These are phyloP conservation scores for Coprinellus micaceus DNA, from an alignment of 768 basidiomycete species.

Conservation along the genomic window DNA sequence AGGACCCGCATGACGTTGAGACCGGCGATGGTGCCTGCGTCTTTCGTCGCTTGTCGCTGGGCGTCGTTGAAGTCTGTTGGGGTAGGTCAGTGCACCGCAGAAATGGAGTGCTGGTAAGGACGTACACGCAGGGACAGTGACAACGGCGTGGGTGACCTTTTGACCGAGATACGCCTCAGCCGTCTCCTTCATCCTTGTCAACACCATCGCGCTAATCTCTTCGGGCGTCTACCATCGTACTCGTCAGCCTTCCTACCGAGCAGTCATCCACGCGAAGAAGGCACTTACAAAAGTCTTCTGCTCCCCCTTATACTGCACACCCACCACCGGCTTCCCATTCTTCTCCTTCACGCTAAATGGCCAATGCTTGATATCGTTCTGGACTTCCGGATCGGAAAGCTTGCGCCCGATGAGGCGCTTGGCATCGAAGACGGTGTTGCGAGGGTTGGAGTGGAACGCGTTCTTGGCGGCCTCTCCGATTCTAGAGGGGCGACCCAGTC, in stretches of 20 bases:
- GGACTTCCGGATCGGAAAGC: constrained; percentile 71
- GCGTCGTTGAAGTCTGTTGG: constrained; percentile 69
- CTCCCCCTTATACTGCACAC: constrained; percentile 60
- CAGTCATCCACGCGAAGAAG: background rate
- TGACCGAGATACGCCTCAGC: constrained; percentile 67
- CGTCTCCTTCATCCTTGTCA: constrained; percentile 68
- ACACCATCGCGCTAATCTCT: constrained; percentile 65
- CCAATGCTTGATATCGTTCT: constrained; percentile 84
- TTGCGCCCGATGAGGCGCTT: constrained; percentile 90
- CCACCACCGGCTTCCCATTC: constrained; percentile 73
- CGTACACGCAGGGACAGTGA: constrained; percentile 55
- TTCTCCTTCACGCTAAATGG: constrained; percentile 75
- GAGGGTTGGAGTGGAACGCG: constrained; percentile 85
- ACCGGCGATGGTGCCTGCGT: constrained; percentile 96
- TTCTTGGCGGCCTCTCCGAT: constrained; percentile 95
- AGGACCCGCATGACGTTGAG: constrained; percentile 97
- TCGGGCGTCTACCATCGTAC: constrained; percentile 46
- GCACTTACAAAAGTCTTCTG: constrained; percentile 49
- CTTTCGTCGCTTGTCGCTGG: constrained; percentile 97
- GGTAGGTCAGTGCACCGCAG: constrained; percentile 18
- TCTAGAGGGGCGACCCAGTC: constrained; percentile 31
- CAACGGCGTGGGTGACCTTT: constrained; percentile 57
- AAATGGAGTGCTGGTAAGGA: background rate
- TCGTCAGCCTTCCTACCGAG: background rate
- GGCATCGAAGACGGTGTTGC: constrained; percentile 93